Conservation (phyloP, 352 stramenopile genomes). For the Phytophthora uliginosa region DNA sequence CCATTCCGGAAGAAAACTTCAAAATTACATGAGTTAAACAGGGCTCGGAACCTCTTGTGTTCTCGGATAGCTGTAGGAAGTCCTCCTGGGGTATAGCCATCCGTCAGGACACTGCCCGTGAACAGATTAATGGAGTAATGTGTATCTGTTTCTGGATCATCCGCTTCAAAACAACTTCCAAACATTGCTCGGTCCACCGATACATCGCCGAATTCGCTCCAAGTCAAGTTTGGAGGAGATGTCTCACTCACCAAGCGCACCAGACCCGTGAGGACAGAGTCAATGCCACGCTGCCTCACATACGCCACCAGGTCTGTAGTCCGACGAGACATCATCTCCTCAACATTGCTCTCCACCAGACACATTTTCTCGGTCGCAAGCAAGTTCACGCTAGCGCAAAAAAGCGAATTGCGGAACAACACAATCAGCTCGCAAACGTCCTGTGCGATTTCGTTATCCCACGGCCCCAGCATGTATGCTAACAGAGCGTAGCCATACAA, state of each 20-base stretch:
- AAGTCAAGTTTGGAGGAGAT: constrained; percentile 30
- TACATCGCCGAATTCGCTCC: constrained; percentile 24
- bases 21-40: constrained; percentile 65
- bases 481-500: constrained; percentile 57
- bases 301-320: constrained; percentile 26
- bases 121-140: constrained; percentile 68
- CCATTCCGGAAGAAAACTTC: constrained; percentile 48
- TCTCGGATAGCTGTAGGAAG: constrained; percentile 49
- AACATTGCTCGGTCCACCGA: not conserved
- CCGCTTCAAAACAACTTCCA: constrained; percentile 41
- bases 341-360: constrained; percentile 30
- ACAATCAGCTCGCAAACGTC: constrained; percentile 59
- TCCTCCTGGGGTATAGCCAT: constrained; percentile 50
- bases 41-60: constrained; percentile 32
- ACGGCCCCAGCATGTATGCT: constrained; percentile 31
- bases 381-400: constrained; percentile 32
- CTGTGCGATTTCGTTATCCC: constrained; percentile 13
- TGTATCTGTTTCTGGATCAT: constrained; percentile 10
- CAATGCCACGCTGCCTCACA: constrained; percentile 4
- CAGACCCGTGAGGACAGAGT: constrained; percentile 27
- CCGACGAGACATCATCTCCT: constrained; percentile 46
- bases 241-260: constrained; percentile 40
- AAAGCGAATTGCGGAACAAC: constrained; percentile 47
- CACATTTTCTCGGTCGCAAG: constrained; percentile 29
- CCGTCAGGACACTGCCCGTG: constrained; percentile 47